These are phyloP conservation scores for Epichloe glyceriae DNA, from an alignment of 2,329 filamentous ascomycete species.

Conservation along the genomic window DNA sequence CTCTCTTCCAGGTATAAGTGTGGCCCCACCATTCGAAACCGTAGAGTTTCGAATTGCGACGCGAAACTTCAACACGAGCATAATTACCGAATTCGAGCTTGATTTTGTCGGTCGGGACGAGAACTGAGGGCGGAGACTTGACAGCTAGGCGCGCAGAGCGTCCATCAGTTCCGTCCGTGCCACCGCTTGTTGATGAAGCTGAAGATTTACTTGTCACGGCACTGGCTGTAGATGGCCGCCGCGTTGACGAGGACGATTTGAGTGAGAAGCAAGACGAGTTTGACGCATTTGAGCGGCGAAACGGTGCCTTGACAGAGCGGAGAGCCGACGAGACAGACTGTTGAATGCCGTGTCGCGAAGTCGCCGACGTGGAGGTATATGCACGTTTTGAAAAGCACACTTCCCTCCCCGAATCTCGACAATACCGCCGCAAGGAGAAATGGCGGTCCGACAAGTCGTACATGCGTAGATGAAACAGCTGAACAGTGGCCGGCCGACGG, in stretches of 20 bases:
- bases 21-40: constrained; percentile 92
- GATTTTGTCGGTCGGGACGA: constrained; percentile 59
- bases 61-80: constrained; percentile 72
- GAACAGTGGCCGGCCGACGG: constrained; percentile 36
- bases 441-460: constrained; percentile 76
- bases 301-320: constrained; percentile 28
- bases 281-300: constrained; percentile 16
- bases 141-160: constrained; percentile 1
- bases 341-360: neutral
- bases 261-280: constrained; percentile 2
- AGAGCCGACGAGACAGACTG: constrained; percentile 32
- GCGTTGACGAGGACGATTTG: constrained; percentile 11
- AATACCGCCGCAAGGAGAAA: constrained; percentile 85
- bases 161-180: neutral
- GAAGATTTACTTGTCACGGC: constrained; percentile 8
- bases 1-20: constrained; percentile 71
- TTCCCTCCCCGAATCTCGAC: constrained; percentile 82
- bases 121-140: constrained; percentile 18
- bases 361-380: constrained; percentile 25
- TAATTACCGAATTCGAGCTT: constrained; percentile 97
- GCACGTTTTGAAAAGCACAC: constrained; percentile 75
- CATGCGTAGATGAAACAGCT: constrained; percentile 91
- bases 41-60: constrained; percentile 62
- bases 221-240: constrained; percentile 10
- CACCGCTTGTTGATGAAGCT: neutral